Conservation (phyloP, 2,329 filamentous ascomycete genomes). For the Phialophora tarda region DNA sequence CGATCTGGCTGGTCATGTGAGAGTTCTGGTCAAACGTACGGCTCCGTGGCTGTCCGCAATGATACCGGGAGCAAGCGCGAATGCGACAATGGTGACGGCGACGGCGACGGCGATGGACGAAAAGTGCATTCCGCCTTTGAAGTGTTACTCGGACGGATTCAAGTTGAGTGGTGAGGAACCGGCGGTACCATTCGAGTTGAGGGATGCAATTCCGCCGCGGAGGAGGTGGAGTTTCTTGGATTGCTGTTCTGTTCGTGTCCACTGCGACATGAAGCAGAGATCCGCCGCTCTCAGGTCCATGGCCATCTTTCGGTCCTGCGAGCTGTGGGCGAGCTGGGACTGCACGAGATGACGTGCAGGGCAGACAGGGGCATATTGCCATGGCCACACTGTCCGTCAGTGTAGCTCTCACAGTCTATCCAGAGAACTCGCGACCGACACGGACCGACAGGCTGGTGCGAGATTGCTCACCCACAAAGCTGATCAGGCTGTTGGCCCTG, state of each 20-base stretch:
- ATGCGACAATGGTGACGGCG: not conserved
- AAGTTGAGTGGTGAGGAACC: constrained; percentile 12
- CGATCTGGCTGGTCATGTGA: not conserved
- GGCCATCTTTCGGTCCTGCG: not conserved
- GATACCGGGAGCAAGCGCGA: not conserved
- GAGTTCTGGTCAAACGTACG: not conserved
- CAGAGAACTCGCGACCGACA: not conserved
- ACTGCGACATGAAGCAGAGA: not conserved
- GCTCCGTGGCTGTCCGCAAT: not conserved
- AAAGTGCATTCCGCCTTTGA: not conserved
- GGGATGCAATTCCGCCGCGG: not conserved
- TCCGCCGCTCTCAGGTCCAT: not conserved
- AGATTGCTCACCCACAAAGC: not conserved
- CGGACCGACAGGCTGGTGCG: not conserved
- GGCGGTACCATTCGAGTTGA: constrained; percentile 1
- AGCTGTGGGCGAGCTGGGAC: not conserved
- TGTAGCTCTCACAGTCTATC: too few relatives aligned
- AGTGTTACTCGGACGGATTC: not conserved
- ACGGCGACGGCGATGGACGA: not conserved
- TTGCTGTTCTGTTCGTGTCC: not conserved
- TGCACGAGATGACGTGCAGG: not conserved
- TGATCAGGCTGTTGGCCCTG: not conserved
- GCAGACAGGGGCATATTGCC: not conserved
- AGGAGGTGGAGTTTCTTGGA: not conserved
- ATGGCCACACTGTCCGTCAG: not conserved